phyloP scores from a whole-genome alignment of 2,329 filamentous ascomycete genomes.

The Paecilomyces sp. region DNA sequence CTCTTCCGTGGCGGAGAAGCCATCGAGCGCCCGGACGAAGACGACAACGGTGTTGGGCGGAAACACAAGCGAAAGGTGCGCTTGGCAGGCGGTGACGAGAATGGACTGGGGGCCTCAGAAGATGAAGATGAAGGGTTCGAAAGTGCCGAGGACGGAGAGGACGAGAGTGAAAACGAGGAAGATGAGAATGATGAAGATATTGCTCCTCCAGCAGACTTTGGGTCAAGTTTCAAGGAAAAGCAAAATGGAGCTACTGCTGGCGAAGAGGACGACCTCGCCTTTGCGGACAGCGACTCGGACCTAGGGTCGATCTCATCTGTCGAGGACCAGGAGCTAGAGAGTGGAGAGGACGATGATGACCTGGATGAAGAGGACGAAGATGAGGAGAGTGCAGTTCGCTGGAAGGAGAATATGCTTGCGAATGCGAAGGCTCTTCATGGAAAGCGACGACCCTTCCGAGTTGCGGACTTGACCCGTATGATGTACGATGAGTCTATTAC shows the following conservation, averaged over 20 bases:
- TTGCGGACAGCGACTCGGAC: conserved; percentile 96
- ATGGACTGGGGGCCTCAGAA: conserved; percentile 49
- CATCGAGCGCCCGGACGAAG: conserved; percentile 49
- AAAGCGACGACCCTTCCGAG: conserved; percentile 64
- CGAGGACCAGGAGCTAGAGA: conserved; percentile 49
- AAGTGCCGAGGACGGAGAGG: conserved; percentile 45
- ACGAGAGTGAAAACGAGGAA: conserved; percentile 32
- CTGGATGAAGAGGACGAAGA: conserved; percentile 45
- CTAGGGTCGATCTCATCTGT: conserved; percentile 73
- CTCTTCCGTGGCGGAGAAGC: conserved; percentile 74
- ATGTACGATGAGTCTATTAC: conserved; percentile 81
- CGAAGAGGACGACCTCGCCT: conserved; percentile 67
- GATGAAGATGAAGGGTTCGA: conserved; percentile 50
- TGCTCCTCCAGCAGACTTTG: conserved; percentile 37
- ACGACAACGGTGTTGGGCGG: conserved; percentile 52
- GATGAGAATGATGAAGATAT: conserved; percentile 28
- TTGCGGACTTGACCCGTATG: conserved; percentile 73
- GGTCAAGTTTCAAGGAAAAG: conserved; percentile 33
- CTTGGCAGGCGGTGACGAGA: conserved; percentile 42
- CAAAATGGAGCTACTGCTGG: conserved; percentile 50
- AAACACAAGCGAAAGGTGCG: conserved; percentile 47
- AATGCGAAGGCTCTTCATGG: conserved; percentile 67
- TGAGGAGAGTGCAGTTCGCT: conserved; percentile 66
- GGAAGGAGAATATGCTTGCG: conserved; percentile 81
- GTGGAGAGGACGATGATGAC: conserved; percentile 36